Conservation (phyloP, 1,284 basidiomycete genomes). For the Chiua sp. region DNA sequence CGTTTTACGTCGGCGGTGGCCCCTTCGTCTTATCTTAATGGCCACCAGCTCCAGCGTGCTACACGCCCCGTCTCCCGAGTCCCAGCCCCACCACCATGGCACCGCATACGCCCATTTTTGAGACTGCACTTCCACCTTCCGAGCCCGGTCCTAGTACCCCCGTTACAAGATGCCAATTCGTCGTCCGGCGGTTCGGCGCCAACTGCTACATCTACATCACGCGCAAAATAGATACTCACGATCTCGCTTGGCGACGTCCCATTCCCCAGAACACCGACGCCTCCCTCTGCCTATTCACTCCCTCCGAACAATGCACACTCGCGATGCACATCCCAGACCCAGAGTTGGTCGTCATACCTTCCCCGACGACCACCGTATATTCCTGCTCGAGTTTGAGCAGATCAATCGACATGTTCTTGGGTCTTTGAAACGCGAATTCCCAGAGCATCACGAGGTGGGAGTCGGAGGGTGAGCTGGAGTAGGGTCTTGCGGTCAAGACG, state of each 20-base stretch:
- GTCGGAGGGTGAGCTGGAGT: slow-evolving; percentile 40
- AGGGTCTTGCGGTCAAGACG: slow-evolving; percentile 77
- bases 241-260: slow-evolving; percentile 76
- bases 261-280: slow-evolving; percentile 42
- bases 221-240: slow-evolving; percentile 96
- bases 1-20: slow-evolving; percentile 54
- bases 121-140: too few species aligned
- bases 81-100: slow-evolving; percentile 14
- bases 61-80: slow-evolving; percentile 26
- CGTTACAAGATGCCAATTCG: slow-evolving; percentile 97
- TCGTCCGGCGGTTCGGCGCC: slow-evolving; percentile 89
- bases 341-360: slow-evolving; percentile 81
- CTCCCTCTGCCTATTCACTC: slow-evolving; percentile 77
- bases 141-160: too few species aligned
- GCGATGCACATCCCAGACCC: slow-evolving; percentile 81
- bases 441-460: too few species aligned
- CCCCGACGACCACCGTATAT: too few species aligned
- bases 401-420: slow-evolving; percentile 59
- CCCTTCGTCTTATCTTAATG: slow-evolving; percentile 35
- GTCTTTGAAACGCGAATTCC: too few species aligned
- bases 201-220: slow-evolving; percentile 99
- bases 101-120: slow-evolving; percentile 26
- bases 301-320: slow-evolving; percentile 84
- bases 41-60: slow-evolving; percentile 40
- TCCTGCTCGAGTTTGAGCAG: slow-evolving; percentile 92